A percentile compares a stretch with the other conserved stretches of the same genome.
Conservation (phyloP, 148 eudicot species). For the Amaranthus cruentus region DNA sequence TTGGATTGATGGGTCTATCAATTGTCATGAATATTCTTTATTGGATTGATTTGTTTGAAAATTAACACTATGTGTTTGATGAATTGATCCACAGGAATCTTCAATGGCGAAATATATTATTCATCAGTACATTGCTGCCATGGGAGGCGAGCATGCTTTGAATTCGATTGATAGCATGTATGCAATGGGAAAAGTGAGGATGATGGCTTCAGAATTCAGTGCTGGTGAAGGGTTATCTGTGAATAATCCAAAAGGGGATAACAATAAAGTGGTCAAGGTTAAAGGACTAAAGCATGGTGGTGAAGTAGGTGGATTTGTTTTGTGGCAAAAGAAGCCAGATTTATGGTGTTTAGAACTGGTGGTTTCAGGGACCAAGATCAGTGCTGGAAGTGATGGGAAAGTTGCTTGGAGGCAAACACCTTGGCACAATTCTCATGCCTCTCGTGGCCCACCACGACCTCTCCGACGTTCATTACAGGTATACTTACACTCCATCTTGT, state of each 20-base stretch:
- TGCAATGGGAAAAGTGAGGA: constrained; percentile 88
- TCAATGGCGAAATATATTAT: constrained; percentile 94
- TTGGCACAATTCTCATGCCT: constrained; percentile 87
- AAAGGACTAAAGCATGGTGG: constrained; percentile 50
- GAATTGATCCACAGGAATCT: constrained; percentile 49
- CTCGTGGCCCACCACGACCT: constrained; percentile 89
- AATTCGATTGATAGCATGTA: constrained; percentile 77
- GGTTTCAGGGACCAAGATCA: constrained; percentile 78
- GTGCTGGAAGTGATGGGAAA: constrained; percentile 91
- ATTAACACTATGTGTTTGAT: constrained; percentile 10
- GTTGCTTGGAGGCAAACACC: constrained; percentile 98
- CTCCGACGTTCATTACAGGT: constrained; percentile 94
- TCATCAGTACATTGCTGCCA: constrained; percentile 89
- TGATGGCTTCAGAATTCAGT: constrained; percentile 66
- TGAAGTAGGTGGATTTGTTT: constrained; percentile 80
- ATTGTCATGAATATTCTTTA: too few species aligned
- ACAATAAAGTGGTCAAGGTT: constrained; percentile 40
- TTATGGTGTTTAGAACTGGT: constrained; percentile 85
- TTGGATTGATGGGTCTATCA: too few species aligned
- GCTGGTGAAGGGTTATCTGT: constrained; percentile 44
- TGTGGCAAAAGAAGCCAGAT: constrained; percentile 88
- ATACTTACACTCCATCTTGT: not conserved
- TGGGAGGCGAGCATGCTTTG: constrained; percentile 79
- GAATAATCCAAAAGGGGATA: constrained; percentile 19
- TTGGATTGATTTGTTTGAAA: not conserved